A percentile compares a stretch with the other conserved stretches of the same genome.
Evolutionary conservation across 108 stramenopile genomes (phyloP).

Genomic region (Chaetoceros muelleri): DNA sequence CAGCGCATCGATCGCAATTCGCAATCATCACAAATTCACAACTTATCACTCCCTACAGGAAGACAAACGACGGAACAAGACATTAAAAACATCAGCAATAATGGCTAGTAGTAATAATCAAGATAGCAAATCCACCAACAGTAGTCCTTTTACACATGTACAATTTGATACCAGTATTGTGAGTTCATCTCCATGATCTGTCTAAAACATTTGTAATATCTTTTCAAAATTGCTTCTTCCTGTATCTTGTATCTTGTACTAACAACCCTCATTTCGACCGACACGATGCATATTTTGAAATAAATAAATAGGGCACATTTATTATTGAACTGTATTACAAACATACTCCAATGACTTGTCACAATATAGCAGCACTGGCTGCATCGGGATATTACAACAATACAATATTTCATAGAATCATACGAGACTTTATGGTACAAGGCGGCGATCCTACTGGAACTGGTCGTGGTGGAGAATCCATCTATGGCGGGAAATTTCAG

Average conservation of each 20-base stretch:
- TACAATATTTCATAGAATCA: slow-evolving; percentile 90
- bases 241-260: not conserved
- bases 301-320: slow-evolving; percentile 36
- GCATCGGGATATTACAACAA: slow-evolving; percentile 87
- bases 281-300: not conserved
- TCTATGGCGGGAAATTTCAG: slow-evolving; percentile 86
- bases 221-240: not conserved
- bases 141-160: slow-evolving; percentile 7
- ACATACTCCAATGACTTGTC: slow-evolving; percentile 68
- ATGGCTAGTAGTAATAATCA: too few species aligned
- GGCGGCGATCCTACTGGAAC: slow-evolving; percentile 94
- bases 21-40: too few species aligned
- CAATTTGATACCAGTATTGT: slow-evolving; percentile 9
- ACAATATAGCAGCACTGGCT: slow-evolving; percentile 82
- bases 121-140: too few species aligned
- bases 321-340: slow-evolving; percentile 71
- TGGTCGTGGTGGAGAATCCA: slow-evolving; percentile 64
- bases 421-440: slow-evolving; percentile 94
- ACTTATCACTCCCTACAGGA: too few species aligned
- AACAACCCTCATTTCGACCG: not conserved
- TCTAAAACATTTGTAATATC: not conserved
- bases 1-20: too few species aligned
- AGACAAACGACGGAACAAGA: too few species aligned
- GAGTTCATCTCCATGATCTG: not conserved
- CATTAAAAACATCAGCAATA: too few species aligned